These are phyloP conservation scores for Mycosphaerelloides madeirae DNA, from an alignment of 2,329 filamentous ascomycete species.

Conservation along the genomic window DNA sequence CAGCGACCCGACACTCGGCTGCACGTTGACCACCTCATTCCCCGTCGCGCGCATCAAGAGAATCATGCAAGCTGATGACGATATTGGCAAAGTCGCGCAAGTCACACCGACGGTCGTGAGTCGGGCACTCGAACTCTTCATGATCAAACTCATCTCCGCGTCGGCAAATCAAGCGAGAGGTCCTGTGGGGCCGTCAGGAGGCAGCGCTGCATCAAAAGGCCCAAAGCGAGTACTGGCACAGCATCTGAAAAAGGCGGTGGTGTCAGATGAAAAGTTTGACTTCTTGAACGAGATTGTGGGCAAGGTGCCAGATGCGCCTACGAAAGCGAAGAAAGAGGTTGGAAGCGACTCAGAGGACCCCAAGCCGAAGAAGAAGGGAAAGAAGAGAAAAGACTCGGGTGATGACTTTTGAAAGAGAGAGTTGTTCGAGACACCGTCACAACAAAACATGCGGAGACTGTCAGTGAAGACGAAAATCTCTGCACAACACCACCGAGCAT, in stretches of 20 bases:
- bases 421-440: not conserved
- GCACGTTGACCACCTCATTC: slow-evolving; percentile 90
- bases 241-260: slow-evolving; percentile 88
- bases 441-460: no score
- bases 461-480: no score
- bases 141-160: slow-evolving; percentile 88
- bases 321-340: slow-evolving; percentile 38
- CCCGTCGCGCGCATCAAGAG: slow-evolving; percentile 96
- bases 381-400: slow-evolving; percentile 27
- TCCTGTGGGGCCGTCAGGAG: slow-evolving; percentile 3
- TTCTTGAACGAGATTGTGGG: slow-evolving; percentile 87
- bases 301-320: slow-evolving; percentile 67
- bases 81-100: slow-evolving; percentile 96
- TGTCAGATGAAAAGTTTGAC: slow-evolving; percentile 87
- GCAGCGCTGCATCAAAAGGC: slow-evolving; percentile 20
- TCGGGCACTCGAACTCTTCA: slow-evolving; percentile 88
- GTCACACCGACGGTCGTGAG: slow-evolving; percentile 91
- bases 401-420: slow-evolving; percentile 23
- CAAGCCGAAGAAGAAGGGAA: slow-evolving; percentile 21
- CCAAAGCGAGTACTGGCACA: slow-evolving; percentile 85
- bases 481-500: no score
- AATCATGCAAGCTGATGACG: slow-evolving; percentile 98
- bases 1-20: slow-evolving; percentile 38
- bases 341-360: slow-evolving; percentile 27
- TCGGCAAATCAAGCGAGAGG: slow-evolving; percentile 74